Evolutionary conservation across 2,329 filamentous ascomycete genomes (phyloP).

Genomic region (Zymoseptoria passerinii): DNA sequence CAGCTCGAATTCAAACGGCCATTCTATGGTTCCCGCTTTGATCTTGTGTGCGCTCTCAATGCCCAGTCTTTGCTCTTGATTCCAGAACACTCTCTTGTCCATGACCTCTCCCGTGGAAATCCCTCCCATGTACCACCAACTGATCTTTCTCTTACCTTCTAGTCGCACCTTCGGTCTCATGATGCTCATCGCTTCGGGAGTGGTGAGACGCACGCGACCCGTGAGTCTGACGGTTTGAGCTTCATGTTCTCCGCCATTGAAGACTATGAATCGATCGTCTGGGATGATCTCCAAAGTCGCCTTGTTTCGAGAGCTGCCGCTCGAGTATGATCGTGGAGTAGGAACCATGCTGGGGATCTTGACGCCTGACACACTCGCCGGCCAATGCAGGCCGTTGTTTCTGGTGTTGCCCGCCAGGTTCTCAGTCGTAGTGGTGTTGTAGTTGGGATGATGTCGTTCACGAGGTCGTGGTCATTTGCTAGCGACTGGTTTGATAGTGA

Average conservation of each 20-base stretch:
- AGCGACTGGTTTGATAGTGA: not conserved
- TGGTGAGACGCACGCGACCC: slow-evolving; percentile 40
- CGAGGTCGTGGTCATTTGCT: not conserved
- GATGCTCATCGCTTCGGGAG: slow-evolving; percentile 41
- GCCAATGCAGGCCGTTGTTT: slow-evolving; percentile 6
- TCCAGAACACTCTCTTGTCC: slow-evolving; percentile 41
- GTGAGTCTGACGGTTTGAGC: slow-evolving; percentile 38
- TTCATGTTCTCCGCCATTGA: slow-evolving; percentile 42
- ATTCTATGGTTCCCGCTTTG: slow-evolving; percentile 42
- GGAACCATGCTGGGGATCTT: slow-evolving; percentile 23
- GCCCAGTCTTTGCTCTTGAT: slow-evolving; percentile 38
- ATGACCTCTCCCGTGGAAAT: slow-evolving; percentile 34
- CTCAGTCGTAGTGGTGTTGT: not conserved
- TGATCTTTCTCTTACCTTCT: slow-evolving; percentile 41
- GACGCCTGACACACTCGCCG: slow-evolving; percentile 3
- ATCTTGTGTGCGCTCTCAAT: slow-evolving; percentile 43
- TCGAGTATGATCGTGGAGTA: slow-evolving; percentile 17
- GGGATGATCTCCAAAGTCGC: slow-evolving; percentile 39
- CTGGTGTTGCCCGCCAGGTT: slow-evolving; percentile 3
- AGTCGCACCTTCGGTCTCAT: slow-evolving; percentile 40
- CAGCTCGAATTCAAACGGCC: slow-evolving; percentile 43
- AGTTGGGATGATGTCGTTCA: not conserved
- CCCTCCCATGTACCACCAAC: slow-evolving; percentile 31
- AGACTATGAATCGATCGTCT: slow-evolving; percentile 42
- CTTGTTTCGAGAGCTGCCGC: slow-evolving; percentile 16